These are phyloP conservation scores for Tricharina praecox DNA, from an alignment of 495 filamentous ascomycete genomes.

Conservation along the genomic window DNA sequence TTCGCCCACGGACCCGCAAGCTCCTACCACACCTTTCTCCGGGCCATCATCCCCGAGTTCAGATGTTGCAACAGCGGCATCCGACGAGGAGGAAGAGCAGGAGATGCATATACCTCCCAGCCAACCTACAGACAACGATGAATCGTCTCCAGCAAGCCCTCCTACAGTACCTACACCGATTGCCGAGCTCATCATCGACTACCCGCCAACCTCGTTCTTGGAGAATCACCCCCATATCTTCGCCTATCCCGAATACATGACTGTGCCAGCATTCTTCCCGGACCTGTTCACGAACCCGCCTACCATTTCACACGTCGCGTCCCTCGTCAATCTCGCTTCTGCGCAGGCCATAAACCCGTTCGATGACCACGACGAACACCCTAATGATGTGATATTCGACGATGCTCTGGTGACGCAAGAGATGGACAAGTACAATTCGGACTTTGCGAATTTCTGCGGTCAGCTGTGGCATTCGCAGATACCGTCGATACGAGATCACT, in stretches of 20 bases:
- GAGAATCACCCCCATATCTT: not conserved
- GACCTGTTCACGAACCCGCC: not conserved
- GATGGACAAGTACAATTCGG: conserved; percentile 25
- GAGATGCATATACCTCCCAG: not conserved
- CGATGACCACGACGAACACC: no score
- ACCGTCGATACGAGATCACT: conserved; percentile 7
- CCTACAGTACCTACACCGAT: no score
- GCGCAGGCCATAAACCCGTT: no score
- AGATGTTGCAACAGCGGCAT: not conserved
- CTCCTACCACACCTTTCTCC: not conserved
- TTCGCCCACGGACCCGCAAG: not conserved
- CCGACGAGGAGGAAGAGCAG: not conserved
- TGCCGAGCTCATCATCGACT: no score
- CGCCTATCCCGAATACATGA: not conserved
- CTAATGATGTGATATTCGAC: conserved; percentile 4
- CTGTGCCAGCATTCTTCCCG: not conserved
- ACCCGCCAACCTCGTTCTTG: not conserved
- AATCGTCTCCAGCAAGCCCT: no score
- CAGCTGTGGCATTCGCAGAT: conserved; percentile 3
- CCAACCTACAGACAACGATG: no score
- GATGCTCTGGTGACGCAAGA: conserved; percentile 10
- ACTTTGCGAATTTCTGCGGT: conserved; percentile 22
- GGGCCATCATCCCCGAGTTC: not conserved
- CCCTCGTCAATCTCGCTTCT: not conserved
- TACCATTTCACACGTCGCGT: not conserved